Evolutionary conservation across 768 basidiomycete species (phyloP), one percentile per base, ranked within the genome.

Genomic region (Melanogaster broomeanus): DNA sequence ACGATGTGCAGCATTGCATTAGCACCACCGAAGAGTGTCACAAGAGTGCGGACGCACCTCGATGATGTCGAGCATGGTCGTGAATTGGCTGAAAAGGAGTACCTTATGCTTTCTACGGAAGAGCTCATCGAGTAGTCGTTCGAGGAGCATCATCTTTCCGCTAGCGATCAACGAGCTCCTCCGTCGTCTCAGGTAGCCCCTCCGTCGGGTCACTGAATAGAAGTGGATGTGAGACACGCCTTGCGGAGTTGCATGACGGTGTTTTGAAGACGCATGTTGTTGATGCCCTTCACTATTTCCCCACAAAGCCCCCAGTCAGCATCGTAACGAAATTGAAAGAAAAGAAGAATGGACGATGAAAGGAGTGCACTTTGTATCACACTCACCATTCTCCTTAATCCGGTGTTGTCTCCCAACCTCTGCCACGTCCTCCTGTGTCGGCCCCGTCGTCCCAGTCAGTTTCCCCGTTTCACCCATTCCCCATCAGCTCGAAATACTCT

Each of bases 101-200:
- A 92, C 90, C 64, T 93, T 96, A 70, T 96, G 94, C 8, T 79
- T 81, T 3, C 85, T 73, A 34, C 73, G 75, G 70, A 98, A 92
- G 27, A 99, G 72, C 49, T 86, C 93, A 28, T 82, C 82, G 8
- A 99, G 78, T 9, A 99, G 74, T 6, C 94, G 83, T 56, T 98
- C 90, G 1, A 99, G 80, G 3, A 99, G 74, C 78, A 98, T 87
- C 96, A 98, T 98, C 77, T 99, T 99, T 16, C 97, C 97, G 50
- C 90, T 93, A 1, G 84, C 84, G n/a, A 50, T 88, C 85, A 22
- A 95, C 82, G 28, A 98, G 75, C 60, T 94, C 85, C 22, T 90
- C 85, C 58, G 90, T 84, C 34, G 95, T 69, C 38, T 87, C 74
- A 0, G 80, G 80, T 25, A 57, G 35, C 7, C 28, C 48, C 25